Percentiles rank a stretch among this genome's conserved stretches.
These are phyloP conservation scores for Saitoella complicata DNA, from an alignment of 805 yeast species.

Conservation along the genomic window DNA sequence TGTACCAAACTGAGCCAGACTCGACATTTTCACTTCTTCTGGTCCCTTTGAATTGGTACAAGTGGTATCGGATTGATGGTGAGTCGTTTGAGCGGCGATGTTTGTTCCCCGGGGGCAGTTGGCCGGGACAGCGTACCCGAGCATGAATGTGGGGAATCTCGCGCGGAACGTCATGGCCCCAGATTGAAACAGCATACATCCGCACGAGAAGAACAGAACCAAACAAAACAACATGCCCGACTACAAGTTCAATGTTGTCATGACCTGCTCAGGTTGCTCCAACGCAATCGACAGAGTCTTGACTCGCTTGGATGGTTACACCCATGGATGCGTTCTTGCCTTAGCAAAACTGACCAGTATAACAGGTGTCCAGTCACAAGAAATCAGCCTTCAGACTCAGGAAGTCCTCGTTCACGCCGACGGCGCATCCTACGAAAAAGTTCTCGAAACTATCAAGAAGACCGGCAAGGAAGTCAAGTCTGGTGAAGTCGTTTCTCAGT, in stretches of 20 bases:
- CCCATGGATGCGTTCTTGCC: background rate
- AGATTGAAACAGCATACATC: no score
- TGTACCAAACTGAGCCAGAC: no score
- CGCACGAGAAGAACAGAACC: background rate
- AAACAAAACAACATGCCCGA: slow-evolving; percentile 18
- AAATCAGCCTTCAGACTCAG: slow-evolving; percentile 66
- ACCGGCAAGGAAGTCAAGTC: slow-evolving; percentile 73
- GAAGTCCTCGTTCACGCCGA: slow-evolving; percentile 60
- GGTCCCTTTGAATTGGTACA: no score
- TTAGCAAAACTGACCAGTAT: slow-evolving; percentile 30
- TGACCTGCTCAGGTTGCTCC: slow-evolving; percentile 79
- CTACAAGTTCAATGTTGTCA: slow-evolving; percentile 65
- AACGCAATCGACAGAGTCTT: slow-evolving; percentile 65
- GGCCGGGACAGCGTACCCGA: no score
- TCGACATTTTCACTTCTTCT: no score
- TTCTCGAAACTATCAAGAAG: slow-evolving; percentile 65
- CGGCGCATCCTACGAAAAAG: slow-evolving; percentile 51
- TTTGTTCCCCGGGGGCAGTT: no score
- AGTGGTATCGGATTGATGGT: no score
- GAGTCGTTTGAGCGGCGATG: no score
- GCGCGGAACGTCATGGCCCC: no score
- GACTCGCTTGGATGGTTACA: slow-evolving; percentile 10
- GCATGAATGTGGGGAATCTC: no score
- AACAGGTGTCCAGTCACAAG: slow-evolving; percentile 57
- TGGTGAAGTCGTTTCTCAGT: slow-evolving; percentile 38